Percentiles rank a stretch among this genome's conserved stretches.
Evolutionary conservation across 352 stramenopile species (phyloP).

Genomic region (Salisapilia sapeloensis): DNA sequence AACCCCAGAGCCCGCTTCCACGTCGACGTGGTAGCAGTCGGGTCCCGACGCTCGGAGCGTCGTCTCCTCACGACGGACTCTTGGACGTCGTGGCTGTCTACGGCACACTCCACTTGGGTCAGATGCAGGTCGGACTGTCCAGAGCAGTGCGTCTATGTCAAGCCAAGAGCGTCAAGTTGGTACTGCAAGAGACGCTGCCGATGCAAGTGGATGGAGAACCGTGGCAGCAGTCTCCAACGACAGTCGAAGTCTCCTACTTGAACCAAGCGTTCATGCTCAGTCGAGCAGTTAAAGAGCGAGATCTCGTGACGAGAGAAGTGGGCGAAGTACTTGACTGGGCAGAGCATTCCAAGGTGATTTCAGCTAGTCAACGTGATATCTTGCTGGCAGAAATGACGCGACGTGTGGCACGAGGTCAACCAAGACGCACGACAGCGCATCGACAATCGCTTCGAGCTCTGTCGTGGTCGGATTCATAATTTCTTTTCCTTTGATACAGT

Average conservation of each 20-base stretch:
- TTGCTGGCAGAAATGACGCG: constrained; percentile 52
- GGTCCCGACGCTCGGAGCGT: constrained; percentile 16
- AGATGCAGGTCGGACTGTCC: constrained; percentile 84
- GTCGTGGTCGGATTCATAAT: too few relatives aligned
- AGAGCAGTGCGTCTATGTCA: constrained; percentile 67
- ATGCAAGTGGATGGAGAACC: constrained; percentile 93
- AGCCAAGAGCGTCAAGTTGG: constrained; percentile 36
- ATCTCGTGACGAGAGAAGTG: constrained; percentile 64
- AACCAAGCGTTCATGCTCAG: constrained; percentile 78
- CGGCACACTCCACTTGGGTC: constrained; percentile 85
- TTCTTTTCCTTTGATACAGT: too few relatives aligned
- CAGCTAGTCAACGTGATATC: constrained; percentile 47
- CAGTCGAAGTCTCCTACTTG: constrained; percentile 68
- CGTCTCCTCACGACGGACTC: constrained; percentile 79
- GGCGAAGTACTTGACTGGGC: constrained; percentile 75
- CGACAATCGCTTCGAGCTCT: background rate
- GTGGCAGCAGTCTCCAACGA: constrained; percentile 78
- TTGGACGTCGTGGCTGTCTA: constrained; percentile 89
- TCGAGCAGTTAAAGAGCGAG: constrained; percentile 49
- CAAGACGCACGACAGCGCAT: constrained; percentile 5
- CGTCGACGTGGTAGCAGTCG: background rate
- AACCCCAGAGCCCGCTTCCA: background rate
- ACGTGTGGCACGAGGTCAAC: constrained; percentile 14
- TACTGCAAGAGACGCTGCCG: constrained; percentile 39
- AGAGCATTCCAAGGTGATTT: constrained; percentile 54